Conservation (phyloP, 306 rosid genomes). For the Trifolium fragiferum region DNA sequence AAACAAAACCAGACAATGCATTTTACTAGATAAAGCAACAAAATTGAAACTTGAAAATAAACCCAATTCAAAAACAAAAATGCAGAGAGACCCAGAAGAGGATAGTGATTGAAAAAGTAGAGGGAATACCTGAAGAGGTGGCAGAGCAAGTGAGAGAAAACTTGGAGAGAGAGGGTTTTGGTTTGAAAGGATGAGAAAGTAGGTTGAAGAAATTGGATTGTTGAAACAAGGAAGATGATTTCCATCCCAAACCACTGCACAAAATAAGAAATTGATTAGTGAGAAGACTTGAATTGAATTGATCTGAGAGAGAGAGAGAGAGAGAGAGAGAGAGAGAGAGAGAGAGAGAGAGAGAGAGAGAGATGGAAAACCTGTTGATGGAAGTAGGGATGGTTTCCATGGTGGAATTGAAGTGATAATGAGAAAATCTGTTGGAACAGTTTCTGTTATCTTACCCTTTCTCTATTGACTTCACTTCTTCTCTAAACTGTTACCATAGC, state of each 20-base stretch:
- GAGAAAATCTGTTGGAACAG: not conserved
- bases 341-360: too few relatives aligned
- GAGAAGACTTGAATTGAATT: conserved; percentile 26
- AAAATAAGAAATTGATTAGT: conserved; percentile 28
- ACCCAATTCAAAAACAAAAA: conserved; percentile 15
- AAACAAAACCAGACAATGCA: not conserved
- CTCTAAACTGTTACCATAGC: too few relatives aligned
- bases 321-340: conserved; percentile 10
- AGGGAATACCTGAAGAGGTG: conserved; percentile 39
- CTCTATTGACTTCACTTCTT: too few relatives aligned
- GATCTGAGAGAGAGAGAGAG: not conserved
- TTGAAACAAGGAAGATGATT: conserved; percentile 58
- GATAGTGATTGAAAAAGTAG: not conserved
- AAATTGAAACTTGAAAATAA: conserved; percentile 23
- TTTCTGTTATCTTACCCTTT: conserved; percentile 4
- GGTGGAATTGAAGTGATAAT: conserved; percentile 10
- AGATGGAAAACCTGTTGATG: conserved; percentile 71
- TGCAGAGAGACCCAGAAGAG: conserved; percentile 19
- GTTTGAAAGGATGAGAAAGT: conserved; percentile 41
- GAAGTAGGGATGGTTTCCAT: conserved; percentile 57
- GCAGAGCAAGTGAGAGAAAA: conserved; percentile 63
- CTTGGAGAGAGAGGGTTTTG: conserved; percentile 34
- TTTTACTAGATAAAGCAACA: not conserved
- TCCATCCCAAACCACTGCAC: conserved; percentile 69
- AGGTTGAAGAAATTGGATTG: conserved; percentile 43